These are phyloP conservation scores for Calonectria crousiana DNA, from an alignment of 2,329 filamentous ascomycete genomes.

Conservation along the genomic window DNA sequence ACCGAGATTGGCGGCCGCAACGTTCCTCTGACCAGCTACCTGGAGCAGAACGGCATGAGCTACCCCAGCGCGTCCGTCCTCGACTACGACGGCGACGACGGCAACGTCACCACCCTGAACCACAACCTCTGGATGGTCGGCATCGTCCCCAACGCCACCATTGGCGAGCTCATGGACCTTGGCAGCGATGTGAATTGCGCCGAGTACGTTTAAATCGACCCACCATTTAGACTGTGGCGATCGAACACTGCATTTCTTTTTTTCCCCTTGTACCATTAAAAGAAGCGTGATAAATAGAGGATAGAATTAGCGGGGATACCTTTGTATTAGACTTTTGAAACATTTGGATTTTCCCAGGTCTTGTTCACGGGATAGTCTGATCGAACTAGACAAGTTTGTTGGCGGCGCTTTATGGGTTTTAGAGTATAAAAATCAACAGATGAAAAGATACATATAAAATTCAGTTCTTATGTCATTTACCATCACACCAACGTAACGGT, in stretches of 20 bases:
- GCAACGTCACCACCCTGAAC: slow-evolving; percentile 28
- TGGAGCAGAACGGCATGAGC: slow-evolving; percentile 15
- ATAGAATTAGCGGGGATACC: background rate
- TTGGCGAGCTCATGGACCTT: slow-evolving; percentile 37
- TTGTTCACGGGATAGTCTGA: too few relatives aligned
- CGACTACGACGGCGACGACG: slow-evolving; percentile 23
- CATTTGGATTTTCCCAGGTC: too few relatives aligned
- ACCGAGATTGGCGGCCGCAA: slow-evolving; percentile 47
- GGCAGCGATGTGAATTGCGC: slow-evolving; percentile 29
- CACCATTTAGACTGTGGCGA: background rate
- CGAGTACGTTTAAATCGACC: slow-evolving; percentile 29
- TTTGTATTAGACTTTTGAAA: background rate
- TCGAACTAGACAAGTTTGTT: background rate
- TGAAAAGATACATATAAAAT: background rate
- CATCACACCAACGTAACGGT: background rate
- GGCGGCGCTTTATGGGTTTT: background rate
- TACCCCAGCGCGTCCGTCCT: slow-evolving; percentile 12
- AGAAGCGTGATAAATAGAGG: background rate
- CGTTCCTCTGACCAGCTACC: slow-evolving; percentile 7
- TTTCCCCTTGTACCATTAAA: background rate
- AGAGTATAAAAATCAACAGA: background rate
- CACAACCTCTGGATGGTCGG: slow-evolving; percentile 28
- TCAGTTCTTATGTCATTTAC: background rate
- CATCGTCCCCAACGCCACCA: slow-evolving; percentile 40
- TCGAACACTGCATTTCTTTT: background rate